A percentile compares a stretch with the other conserved stretches of the same genome.
phyloP scores from a whole-genome alignment of 2,329 filamentous ascomycete genomes.

The Biscogniauxia marginata region DNA sequence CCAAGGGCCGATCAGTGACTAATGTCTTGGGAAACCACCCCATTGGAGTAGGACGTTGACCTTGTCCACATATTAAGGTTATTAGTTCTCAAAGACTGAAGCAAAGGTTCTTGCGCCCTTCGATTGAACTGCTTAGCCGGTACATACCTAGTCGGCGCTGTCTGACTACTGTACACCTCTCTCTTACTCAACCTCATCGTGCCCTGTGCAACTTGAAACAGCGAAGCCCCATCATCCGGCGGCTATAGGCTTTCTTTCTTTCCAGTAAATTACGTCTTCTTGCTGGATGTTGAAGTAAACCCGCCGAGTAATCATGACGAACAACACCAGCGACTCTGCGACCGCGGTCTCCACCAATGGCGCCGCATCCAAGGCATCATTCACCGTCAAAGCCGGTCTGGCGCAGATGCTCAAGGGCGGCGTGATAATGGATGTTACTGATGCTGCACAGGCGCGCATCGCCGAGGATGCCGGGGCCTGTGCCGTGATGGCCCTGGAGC shows the following conservation, averaged over 20 bases:
- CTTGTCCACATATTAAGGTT: neutral
- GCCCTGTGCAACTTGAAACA: no score
- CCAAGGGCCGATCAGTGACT: neutral
- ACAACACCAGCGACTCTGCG: constrained; percentile 21
- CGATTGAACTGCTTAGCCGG: neutral
- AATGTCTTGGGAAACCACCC: neutral
- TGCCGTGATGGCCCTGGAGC: constrained; percentile 98
- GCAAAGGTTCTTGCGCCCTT: neutral
- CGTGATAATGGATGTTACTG: constrained; percentile 99
- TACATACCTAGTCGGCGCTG: no score
- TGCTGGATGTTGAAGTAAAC: no score
- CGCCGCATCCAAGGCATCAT: constrained; percentile 51
- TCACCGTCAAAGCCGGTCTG: constrained; percentile 90
- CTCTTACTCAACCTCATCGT: no score
- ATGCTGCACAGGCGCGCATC: constrained; percentile 90
- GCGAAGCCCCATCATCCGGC: no score
- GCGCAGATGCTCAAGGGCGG: constrained; percentile 99
- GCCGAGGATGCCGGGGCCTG: constrained; percentile 94
- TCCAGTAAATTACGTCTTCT: no score
- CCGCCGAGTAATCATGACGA: constrained; percentile 19
- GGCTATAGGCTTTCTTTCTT: no score
- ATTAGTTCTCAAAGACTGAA: neutral
- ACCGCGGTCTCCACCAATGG: constrained; percentile 16
- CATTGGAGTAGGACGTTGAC: neutral
- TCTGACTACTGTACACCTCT: no score